These are phyloP conservation scores for Chlamydomonas reinhardtii DNA, from an alignment of 163 green algal genomes.

Conservation along the genomic window DNA sequence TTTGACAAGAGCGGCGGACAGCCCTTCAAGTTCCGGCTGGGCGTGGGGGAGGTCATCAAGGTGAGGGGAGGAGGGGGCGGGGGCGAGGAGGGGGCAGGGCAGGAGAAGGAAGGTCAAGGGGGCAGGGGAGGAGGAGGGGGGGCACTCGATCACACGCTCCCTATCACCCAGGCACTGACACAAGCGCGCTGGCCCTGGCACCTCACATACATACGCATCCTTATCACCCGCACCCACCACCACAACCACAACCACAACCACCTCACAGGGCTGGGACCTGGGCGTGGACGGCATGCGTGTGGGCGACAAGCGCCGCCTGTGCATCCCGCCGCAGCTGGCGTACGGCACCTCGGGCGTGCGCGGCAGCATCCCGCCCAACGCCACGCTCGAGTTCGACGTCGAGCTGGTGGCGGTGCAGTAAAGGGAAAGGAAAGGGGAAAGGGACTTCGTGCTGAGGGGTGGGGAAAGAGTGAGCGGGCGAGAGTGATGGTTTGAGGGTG, in stretches of 20 bases:
- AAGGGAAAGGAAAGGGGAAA: neutral
- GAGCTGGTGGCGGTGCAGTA: constrained; percentile 93
- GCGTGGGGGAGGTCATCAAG: constrained; percentile 95
- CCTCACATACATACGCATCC: too few species aligned
- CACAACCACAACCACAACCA: too few species aligned
- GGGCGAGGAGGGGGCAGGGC: too few species aligned
- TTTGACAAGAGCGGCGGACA: constrained; percentile 92
- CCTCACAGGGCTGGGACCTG: constrained; percentile 87
- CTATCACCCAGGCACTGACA: too few species aligned
- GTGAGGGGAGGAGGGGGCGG: neutral
- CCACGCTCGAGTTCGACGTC: constrained; percentile 91
- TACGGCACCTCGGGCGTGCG: constrained; percentile 69
- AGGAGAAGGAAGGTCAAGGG: too few species aligned
- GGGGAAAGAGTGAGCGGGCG: too few species aligned
- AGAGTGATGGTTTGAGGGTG: too few species aligned
- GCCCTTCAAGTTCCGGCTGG: constrained; percentile 94
- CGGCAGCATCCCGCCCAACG: constrained; percentile 89
- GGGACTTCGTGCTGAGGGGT: too few species aligned
- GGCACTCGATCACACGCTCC: too few species aligned
- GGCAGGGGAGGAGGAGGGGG: too few species aligned
- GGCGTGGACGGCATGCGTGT: constrained; percentile 97
- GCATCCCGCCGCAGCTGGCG: constrained; percentile 90
- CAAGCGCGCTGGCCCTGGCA: too few species aligned
- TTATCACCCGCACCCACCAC: too few species aligned
- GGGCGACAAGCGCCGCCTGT: constrained; percentile 94